These are phyloP conservation scores for Papiliotrema fonsecae DNA, from an alignment of 1,284 basidiomycete genomes.

Conservation along the genomic window DNA sequence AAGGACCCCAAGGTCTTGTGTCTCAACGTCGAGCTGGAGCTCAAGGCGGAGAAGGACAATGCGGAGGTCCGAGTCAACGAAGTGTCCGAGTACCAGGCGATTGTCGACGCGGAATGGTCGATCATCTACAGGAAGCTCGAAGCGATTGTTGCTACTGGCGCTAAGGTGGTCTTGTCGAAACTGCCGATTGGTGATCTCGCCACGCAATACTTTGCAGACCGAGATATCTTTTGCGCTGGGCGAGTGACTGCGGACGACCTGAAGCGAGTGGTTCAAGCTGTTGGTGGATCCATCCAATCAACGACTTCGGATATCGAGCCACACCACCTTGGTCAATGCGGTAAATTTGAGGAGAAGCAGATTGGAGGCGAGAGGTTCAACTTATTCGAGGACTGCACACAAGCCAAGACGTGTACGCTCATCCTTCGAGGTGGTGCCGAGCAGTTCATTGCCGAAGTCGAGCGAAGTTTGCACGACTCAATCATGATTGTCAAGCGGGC, in stretches of 20 bases:
- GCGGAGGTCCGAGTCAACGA: conserved; percentile 96
- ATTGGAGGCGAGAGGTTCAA: conserved; percentile 98
- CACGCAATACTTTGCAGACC: conserved; percentile 99
- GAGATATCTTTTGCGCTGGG: conserved; percentile 98
- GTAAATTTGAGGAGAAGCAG: conserved; percentile 87
- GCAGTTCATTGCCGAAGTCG: conserved; percentile 98
- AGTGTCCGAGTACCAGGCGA: conserved; percentile 96
- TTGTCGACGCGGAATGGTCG: conserved; percentile 99
- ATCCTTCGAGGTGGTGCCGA: conserved; percentile 94
- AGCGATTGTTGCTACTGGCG: conserved; percentile 92
- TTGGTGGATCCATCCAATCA: conserved; percentile 90
- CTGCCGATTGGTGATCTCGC: conserved; percentile 97
- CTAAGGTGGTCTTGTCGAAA: conserved; percentile 96
- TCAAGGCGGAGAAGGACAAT: conserved; percentile 99
- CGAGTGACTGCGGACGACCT: conserved; percentile 88
- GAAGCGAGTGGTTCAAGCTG: conserved; percentile 90
- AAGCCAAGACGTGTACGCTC: conserved; percentile 97
- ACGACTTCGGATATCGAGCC: conserved; percentile 88
- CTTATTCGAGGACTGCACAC: conserved; percentile 86
- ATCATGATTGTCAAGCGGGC: conserved; percentile 99
- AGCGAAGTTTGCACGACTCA: conserved; percentile 94
- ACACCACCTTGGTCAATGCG: conserved; percentile 90
- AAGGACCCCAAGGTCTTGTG: conserved; percentile 83
- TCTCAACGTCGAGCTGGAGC: conserved; percentile 95
- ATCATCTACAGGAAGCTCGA: conserved; percentile 98